Conservation (phyloP, 306 rosid genomes). For the Fragaria vesca region DNA sequence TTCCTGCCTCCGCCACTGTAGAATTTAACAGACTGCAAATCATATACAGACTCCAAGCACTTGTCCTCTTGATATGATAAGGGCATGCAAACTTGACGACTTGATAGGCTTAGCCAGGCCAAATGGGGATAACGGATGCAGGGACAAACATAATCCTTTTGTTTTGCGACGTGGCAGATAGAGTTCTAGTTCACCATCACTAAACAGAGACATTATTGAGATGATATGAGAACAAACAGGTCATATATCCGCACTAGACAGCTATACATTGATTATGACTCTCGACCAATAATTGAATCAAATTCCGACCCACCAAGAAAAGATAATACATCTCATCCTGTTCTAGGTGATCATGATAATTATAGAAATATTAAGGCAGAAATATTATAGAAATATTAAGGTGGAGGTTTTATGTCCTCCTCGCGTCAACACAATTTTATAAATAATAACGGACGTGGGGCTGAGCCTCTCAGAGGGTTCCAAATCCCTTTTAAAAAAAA, state of each 20-base stretch:
- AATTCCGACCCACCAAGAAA: constrained; percentile 13
- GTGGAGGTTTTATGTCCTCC: too few species aligned
- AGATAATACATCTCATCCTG: neutral
- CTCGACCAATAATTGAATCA: constrained; percentile 44
- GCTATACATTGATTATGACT: constrained; percentile 30
- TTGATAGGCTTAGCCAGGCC: neutral
- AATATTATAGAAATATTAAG: too few species aligned
- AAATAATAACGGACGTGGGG: too few species aligned
- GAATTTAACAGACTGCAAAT: neutral
- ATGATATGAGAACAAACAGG: neutral
- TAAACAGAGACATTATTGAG: neutral
- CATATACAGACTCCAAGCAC: neutral
- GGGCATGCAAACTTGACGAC: neutral
- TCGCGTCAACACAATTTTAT: too few species aligned
- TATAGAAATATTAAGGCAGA: neutral
- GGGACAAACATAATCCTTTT: neutral
- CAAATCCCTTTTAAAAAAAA: too few species aligned
- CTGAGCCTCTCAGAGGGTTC: too few species aligned
- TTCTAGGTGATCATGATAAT: constrained; percentile 11
- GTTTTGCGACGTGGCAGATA: neutral
- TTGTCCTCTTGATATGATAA: neutral
- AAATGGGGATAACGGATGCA: neutral
- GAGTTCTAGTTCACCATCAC: neutral
- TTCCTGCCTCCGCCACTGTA: too few species aligned
- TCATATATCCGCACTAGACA: constrained; percentile 9